Base-by-base conservation (phyloP, 305 asterid species). In the Euphrasia arctica region DNA sequence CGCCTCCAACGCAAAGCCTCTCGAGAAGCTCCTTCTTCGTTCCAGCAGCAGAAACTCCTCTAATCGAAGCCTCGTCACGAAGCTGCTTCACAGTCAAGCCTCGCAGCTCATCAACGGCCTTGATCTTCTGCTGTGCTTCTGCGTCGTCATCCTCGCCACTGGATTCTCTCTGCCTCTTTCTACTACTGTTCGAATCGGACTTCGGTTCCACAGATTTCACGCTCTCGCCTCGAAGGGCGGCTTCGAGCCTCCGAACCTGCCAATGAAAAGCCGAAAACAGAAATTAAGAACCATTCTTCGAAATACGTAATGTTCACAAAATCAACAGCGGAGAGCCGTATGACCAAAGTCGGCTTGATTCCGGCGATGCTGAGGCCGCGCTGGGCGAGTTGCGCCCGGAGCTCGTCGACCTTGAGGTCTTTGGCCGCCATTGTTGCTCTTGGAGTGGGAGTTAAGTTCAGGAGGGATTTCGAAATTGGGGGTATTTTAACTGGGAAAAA, bases 331-430 rank as follows among this genome's bases (percentile, higher is more conserved):
- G 62, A 48, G 15, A 28, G 7, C 2, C 28, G 32, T 31, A 48
- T 36, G 54, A 90, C 96, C 80, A 91, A 67, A 41, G 78, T 72
- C 25, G 85, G 79, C 74, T 81, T 87, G 75, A 80, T 79, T 63
- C 98, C 98, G 64, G 88, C 54, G 52, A 74, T 81, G 76, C 86
- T 78, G 68, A 91, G 93, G 72, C 92, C 89, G 55, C 97, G 92
- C 76, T 82, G 77, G 64, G 81, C 58, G 15, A 91, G 85, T 45
- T 83, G 77, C 2, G 70, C 72, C 1, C 96, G 86, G 69, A 89
- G 89, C 34, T 87, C 85, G 48, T 83, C 89, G 39, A 83, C 91
- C 72, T 74, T 85, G 63, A 89, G 90, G 63, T 70, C 77, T 29
- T 67, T 78, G 8, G 88, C 56, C 75, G 86, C 85, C 81, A 66